Conservation (phyloP, 2,329 filamentous ascomycete species). For the Spiromastix sp. region DNA sequence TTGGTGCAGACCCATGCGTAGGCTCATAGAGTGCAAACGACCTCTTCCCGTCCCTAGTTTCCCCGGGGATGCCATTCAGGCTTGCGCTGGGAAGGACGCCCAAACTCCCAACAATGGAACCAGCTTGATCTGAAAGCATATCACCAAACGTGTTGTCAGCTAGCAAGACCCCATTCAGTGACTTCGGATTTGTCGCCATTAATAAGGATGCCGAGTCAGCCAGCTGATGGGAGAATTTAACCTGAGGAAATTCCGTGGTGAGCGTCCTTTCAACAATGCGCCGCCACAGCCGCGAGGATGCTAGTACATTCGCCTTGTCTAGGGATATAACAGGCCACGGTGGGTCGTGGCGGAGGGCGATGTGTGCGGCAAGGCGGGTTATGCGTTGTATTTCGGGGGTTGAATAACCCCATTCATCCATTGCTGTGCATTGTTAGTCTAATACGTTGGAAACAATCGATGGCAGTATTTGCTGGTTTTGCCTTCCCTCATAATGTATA, state of each 20-base stretch:
- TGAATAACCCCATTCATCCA: slow-evolving; percentile 79
- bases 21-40: slow-evolving; percentile 91
- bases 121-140: slow-evolving; percentile 86
- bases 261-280: slow-evolving; percentile 73
- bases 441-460: no score
- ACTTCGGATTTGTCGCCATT: slow-evolving; percentile 78
- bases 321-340: slow-evolving; percentile 68
- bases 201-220: slow-evolving; percentile 88
- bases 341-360: slow-evolving; percentile 63
- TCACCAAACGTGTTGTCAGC: slow-evolving; percentile 89
- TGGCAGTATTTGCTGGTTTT: slow-evolving; percentile 29
- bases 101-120: slow-evolving; percentile 76
- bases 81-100: slow-evolving; percentile 79
- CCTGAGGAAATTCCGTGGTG: slow-evolving; percentile 69
- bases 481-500: not conserved
- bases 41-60: slow-evolving; percentile 47
- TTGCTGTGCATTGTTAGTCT: slow-evolving; percentile 38
- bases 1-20: slow-evolving; percentile 56
- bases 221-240: slow-evolving; percentile 72
- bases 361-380: slow-evolving; percentile 62
- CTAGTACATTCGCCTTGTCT: slow-evolving; percentile 90
- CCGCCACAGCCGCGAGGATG: slow-evolving; percentile 75
- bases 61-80: slow-evolving; percentile 70
- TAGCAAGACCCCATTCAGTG: slow-evolving; percentile 75
- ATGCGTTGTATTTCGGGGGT: slow-evolving; percentile 73